Conservation (phyloP, 176 grass and related monocot genomes). For the Bromus sterilis region DNA sequence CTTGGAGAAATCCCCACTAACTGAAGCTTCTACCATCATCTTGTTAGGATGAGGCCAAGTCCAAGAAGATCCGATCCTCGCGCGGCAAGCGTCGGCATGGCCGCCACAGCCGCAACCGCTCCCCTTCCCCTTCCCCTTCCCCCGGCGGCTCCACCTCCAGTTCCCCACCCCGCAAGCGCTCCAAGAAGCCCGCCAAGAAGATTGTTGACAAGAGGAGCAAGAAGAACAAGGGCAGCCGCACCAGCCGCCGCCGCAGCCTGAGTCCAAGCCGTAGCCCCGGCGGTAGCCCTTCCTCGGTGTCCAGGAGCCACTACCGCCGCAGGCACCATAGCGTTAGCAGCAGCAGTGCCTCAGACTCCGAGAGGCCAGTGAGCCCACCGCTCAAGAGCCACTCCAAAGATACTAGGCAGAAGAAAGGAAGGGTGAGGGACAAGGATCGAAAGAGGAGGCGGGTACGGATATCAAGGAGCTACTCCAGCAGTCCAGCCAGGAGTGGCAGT, state of each 20-base stretch:
- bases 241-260: neutral
- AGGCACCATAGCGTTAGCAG: constrained; percentile 24
- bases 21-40: neutral
- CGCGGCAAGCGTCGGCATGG: constrained; percentile 15
- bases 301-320: constrained; percentile 27
- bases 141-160: neutral
- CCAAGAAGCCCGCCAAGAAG: constrained; percentile 38
- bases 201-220: constrained; percentile 31
- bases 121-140: neutral
- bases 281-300: constrained; percentile 23
- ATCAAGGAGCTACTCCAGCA: constrained; percentile 31
- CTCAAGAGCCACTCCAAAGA: constrained; percentile 36
- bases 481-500: constrained; percentile 24
- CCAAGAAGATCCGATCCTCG: constrained; percentile 38
- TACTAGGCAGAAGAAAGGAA: constrained; percentile 30
- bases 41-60: constrained; percentile 29
- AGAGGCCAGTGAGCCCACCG: constrained; percentile 30
- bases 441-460: constrained; percentile 17
- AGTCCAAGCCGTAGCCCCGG: constrained; percentile 30
- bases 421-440: constrained; percentile 23
- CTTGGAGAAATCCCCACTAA: neutral
- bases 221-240: constrained; percentile 9
- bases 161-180: constrained; percentile 22
- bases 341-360: constrained; percentile 19
- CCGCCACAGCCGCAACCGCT: constrained; percentile 7